These are phyloP conservation scores for Achaetomium macrosporum DNA, from an alignment of 2,329 filamentous ascomycete species.

Conservation along the genomic window DNA sequence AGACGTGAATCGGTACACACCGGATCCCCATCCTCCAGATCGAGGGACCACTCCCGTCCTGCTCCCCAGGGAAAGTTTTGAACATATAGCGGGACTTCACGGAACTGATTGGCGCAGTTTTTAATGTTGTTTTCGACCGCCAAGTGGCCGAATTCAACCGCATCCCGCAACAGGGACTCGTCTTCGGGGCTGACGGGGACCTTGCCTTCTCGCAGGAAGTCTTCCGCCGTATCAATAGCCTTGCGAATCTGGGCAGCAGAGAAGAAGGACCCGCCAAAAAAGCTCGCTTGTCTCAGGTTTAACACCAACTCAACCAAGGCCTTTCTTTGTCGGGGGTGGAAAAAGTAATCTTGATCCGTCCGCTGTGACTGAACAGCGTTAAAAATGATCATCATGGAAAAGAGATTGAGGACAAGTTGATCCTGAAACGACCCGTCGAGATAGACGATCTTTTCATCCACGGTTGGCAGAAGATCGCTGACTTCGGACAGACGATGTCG, in stretches of 20 bases:
- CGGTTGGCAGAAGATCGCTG: slow-evolving; percentile 59
- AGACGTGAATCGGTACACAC: slow-evolving; percentile 47
- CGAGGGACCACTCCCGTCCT: slow-evolving; percentile 62
- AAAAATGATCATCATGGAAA: slow-evolving; percentile 74
- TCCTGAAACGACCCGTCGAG: slow-evolving; percentile 82
- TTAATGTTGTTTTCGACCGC: slow-evolving; percentile 59
- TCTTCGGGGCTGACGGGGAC: slow-evolving; percentile 58
- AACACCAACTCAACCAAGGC: slow-evolving; percentile 62
- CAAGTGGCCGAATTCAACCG: slow-evolving; percentile 58
- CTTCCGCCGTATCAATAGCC: slow-evolving; percentile 59
- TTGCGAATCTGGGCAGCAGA: slow-evolving; percentile 55
- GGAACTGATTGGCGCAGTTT: slow-evolving; percentile 59
- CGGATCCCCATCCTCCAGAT: slow-evolving; percentile 43
- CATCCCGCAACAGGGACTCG: slow-evolving; percentile 51
- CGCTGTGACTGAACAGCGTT: slow-evolving; percentile 87
- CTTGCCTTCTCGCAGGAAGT: slow-evolving; percentile 59
- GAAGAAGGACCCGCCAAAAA: slow-evolving; percentile 78
- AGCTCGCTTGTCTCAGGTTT: slow-evolving; percentile 77
- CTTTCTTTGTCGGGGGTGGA: slow-evolving; percentile 67
- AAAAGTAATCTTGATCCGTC: slow-evolving; percentile 80
- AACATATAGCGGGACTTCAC: slow-evolving; percentile 74
- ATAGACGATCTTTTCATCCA: slow-evolving; percentile 65
- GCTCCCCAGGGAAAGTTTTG: slow-evolving; percentile 58
- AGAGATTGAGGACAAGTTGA: slow-evolving; percentile 75
- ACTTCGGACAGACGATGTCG: slow-evolving; percentile 73